These are phyloP conservation scores for Dendrobium catenatum DNA, from an alignment of 106 monocot genomes.

Conservation along the genomic window DNA sequence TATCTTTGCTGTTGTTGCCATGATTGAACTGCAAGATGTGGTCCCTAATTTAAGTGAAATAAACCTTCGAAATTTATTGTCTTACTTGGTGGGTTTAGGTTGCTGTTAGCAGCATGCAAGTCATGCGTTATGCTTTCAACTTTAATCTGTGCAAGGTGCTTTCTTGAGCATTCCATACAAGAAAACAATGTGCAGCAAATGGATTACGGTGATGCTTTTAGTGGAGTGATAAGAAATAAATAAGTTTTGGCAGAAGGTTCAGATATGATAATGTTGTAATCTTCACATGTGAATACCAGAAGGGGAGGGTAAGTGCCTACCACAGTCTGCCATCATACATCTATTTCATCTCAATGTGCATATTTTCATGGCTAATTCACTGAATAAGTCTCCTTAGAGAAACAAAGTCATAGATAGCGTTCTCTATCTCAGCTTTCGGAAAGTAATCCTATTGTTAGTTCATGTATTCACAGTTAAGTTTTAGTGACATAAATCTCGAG, in stretches of 20 bases:
- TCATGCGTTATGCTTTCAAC: neutral
- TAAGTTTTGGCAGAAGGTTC: neutral
- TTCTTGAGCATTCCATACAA: neutral
- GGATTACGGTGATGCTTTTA: neutral
- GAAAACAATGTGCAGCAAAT: neutral
- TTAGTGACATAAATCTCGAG: no score
- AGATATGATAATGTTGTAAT: neutral
- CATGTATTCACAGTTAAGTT: no score
- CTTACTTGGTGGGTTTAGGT: neutral
- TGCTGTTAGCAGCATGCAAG: neutral
- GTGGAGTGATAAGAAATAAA: neutral
- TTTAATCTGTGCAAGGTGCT: neutral
- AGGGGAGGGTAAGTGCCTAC: neutral
- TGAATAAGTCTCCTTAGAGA: neutral
- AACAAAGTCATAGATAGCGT: neutral
- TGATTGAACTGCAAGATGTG: neutral
- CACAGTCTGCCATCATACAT: neutral
- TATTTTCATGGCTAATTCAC: neutral
- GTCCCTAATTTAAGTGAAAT: neutral
- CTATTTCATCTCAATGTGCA: neutral
- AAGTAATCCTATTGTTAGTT: neutral
- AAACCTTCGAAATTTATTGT: neutral
- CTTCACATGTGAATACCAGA: neutral
- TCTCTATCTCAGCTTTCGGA: neutral
- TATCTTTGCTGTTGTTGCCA: neutral